Conservation (phyloP, 2,329 filamentous ascomycete genomes). For the Aspergillus vadensis region DNA sequence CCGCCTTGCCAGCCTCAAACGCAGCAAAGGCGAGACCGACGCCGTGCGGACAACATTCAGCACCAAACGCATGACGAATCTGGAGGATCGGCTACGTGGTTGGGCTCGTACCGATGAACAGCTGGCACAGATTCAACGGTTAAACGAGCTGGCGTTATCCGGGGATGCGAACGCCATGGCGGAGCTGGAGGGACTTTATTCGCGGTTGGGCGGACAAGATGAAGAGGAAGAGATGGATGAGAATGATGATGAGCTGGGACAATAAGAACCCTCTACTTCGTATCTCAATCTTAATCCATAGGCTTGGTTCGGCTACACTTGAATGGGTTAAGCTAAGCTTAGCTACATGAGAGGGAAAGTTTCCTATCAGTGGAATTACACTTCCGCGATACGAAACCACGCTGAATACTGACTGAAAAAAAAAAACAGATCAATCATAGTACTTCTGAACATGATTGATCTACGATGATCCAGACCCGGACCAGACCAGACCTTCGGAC, state of each 20-base stretch:
- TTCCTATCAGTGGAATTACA: background rate
- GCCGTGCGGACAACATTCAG: conserved; percentile 64
- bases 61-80: conserved; percentile 34
- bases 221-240: background rate
- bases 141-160: conserved; percentile 39
- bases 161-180: conserved; percentile 41
- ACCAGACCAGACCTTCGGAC: background rate
- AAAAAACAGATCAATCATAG: background rate
- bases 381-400: background rate
- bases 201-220: conserved; percentile 26
- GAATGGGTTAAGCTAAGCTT: too few relatives aligned
- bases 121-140: conserved; percentile 37
- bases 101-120: conserved; percentile 44
- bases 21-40: conserved; percentile 64
- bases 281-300: background rate
- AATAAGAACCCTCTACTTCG: background rate
- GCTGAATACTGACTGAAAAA: background rate
- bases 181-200: conserved; percentile 41
- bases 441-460: too few relatives aligned
- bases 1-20: conserved; percentile 66
- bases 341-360: too few relatives aligned
- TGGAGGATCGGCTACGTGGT: conserved; percentile 36
- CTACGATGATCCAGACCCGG: background rate
- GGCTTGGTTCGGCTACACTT: too few relatives aligned
- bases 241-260: background rate